Evolutionary conservation across 345 rosid genomes (phyloP).

Genomic region (Nasturtium officinale): DNA sequence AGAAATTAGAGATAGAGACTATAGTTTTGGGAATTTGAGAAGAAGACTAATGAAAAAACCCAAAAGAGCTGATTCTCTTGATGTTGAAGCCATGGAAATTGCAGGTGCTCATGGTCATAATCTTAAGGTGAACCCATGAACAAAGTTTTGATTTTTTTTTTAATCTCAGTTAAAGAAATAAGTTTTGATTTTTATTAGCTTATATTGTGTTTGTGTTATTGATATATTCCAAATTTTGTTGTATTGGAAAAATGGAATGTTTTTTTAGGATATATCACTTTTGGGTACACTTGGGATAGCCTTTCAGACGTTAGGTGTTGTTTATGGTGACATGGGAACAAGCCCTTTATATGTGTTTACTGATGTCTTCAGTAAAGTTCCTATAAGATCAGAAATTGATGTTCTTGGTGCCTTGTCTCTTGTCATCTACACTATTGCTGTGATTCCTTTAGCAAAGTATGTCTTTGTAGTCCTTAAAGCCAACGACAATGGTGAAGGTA

Average conservation of each 20-base stretch:
- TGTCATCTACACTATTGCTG: constrained; percentile 90
- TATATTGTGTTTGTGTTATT: constrained; percentile 2
- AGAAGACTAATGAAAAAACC: constrained; percentile 77
- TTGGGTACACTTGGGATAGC: constrained; percentile 75
- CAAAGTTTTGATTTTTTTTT: constrained; percentile 30
- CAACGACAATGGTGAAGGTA: constrained; percentile 96
- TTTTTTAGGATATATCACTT: constrained; percentile 62
- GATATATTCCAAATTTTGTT: constrained; percentile 8
- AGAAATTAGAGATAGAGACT: constrained; percentile 47
- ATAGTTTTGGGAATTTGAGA: constrained; percentile 63
- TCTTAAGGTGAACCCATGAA: constrained; percentile 52
- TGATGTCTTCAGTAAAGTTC: constrained; percentile 94
- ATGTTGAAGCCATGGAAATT: constrained; percentile 96
- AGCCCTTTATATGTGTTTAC: constrained; percentile 91
- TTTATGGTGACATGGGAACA: constrained; percentile 97
- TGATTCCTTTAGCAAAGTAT: constrained; percentile 83
- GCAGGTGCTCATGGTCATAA: constrained; percentile 60
- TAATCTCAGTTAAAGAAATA: not conserved
- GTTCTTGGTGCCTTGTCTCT: constrained; percentile 92
- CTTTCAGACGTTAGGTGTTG: constrained; percentile 97
- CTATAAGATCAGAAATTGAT: constrained; percentile 76
- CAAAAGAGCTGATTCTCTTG: constrained; percentile 77
- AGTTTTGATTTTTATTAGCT: not conserved
- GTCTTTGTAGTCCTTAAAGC: constrained; percentile 95
- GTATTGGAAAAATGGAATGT: not conserved